phyloP scores from a whole-genome alignment of 495 filamentous ascomycete species.

The Xylaria intraflava region DNA sequence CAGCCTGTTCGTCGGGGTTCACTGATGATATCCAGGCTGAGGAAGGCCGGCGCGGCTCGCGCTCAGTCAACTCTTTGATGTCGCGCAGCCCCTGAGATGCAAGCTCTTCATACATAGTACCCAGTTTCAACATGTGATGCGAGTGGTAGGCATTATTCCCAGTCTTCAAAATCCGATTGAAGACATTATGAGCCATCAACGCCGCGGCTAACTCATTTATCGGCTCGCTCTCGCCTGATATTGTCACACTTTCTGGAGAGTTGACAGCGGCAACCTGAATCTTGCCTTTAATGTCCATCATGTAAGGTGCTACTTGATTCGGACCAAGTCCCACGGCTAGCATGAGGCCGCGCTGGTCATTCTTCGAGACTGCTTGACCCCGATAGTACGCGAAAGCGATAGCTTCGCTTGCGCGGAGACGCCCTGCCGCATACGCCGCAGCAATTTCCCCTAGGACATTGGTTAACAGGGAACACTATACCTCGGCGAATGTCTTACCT shows the following conservation, averaged over 20 bases:
- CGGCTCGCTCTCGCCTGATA: slow-evolving; percentile 34
- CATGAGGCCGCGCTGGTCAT: slow-evolving; percentile 2
- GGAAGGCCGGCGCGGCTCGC: not conserved
- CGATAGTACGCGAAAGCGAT: slow-evolving; percentile 28
- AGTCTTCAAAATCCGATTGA: slow-evolving; percentile 32
- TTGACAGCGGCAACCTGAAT: slow-evolving; percentile 35
- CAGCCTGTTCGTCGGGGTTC: slow-evolving; percentile 12
- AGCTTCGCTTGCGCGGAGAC: slow-evolving; percentile 11
- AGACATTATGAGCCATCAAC: slow-evolving; percentile 25
- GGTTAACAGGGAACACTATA: too few species aligned
- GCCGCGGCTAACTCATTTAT: slow-evolving; percentile 28
- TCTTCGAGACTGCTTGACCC: slow-evolving; percentile 11
- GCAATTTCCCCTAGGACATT: too few species aligned
- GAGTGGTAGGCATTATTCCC: slow-evolving; percentile 39
- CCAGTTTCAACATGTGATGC: slow-evolving; percentile 24
- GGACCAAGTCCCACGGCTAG: not conserved
- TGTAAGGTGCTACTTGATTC: not conserved
- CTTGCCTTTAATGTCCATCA: not conserved
- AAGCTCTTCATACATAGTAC: slow-evolving; percentile 22
- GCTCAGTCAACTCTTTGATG: not conserved
- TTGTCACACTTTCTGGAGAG: slow-evolving; percentile 37
- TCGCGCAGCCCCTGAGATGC: not conserved
- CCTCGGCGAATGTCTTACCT: too few species aligned
- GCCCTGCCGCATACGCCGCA: slow-evolving; percentile 29
- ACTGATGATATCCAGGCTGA: slow-evolving; percentile 19